A percentile compares a stretch with the other conserved stretches of the same genome.
Evolutionary conservation across 352 stramenopile genomes (phyloP).

Genomic region (Globisporangium yorkense): DNA sequence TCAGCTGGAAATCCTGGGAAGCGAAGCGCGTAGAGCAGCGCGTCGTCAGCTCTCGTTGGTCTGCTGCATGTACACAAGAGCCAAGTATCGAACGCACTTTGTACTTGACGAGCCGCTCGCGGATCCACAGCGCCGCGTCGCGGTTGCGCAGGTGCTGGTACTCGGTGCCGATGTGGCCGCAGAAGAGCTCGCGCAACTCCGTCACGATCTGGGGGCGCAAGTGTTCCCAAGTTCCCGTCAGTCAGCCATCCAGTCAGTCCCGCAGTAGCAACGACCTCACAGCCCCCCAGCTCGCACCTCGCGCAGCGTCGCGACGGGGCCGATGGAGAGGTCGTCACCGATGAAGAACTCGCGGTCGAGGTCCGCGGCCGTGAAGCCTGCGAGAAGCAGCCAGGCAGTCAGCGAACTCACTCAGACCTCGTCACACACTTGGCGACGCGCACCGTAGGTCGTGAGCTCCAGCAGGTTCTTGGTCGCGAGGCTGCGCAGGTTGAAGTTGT

Average conservation of each 20-base stretch:
- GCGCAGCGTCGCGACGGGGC: conserved; percentile 67
- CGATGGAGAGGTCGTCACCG: conserved; percentile 80
- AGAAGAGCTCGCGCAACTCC: conserved; percentile 95
- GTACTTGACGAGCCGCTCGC: conserved; percentile 53
- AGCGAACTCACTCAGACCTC: background rate
- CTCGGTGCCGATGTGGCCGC: conserved; percentile 94
- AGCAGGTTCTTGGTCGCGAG: conserved; percentile 78
- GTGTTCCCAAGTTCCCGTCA: too few species aligned
- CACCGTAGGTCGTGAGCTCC: conserved; percentile 78
- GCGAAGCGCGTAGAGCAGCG: background rate
- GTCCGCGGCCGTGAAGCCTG: conserved; percentile 88
- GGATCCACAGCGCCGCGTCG: conserved; percentile 84
- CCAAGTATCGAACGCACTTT: conserved; percentile 18
- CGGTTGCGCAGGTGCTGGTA: conserved; percentile 98
- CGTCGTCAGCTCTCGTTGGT: background rate
- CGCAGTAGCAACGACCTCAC: background rate
- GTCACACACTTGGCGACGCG: background rate
- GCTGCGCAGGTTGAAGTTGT: conserved; percentile 83
- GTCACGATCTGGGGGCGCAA: conserved; percentile 82
- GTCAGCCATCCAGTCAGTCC: too few species aligned
- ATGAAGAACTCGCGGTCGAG: conserved; percentile 92
- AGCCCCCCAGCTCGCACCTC: conserved; percentile 21
- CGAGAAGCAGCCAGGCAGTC: background rate
- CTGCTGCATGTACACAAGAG: background rate
- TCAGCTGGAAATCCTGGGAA: conserved; percentile 31